These are phyloP conservation scores for Phytopythium cucurbitacearum DNA, from an alignment of 352 stramenopile species.

Conservation along the genomic window DNA sequence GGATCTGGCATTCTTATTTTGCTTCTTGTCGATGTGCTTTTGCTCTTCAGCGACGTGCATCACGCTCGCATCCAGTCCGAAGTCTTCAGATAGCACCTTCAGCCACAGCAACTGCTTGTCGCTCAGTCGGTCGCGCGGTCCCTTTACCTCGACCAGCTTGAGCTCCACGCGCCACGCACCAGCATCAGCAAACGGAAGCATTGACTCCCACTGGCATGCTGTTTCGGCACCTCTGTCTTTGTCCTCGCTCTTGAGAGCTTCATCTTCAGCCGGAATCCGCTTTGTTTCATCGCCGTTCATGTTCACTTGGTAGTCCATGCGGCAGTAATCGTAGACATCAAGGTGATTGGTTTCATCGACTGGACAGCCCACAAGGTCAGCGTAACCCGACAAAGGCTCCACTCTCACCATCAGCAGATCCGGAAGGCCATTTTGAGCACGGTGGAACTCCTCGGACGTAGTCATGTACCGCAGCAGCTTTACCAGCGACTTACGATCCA, in stretches of 20 bases:
- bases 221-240: conserved; percentile 10
- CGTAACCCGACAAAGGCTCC: conserved; percentile 1
- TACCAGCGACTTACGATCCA: conserved; percentile 33
- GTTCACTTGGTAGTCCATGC: conserved; percentile 51
- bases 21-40: conserved; percentile 31
- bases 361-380: conserved; percentile 1
- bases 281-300: conserved; percentile 25
- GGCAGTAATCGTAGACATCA: conserved; percentile 46
- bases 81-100: conserved; percentile 46
- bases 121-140: conserved; percentile 74
- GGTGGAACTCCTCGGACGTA: conserved; percentile 62
- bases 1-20: conserved; percentile 9
- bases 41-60: conserved; percentile 75
- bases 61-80: conserved; percentile 54
- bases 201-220: conserved; percentile 3
- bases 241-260: conserved; percentile 1
- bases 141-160: conserved; percentile 87
- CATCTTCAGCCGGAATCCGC: neutral
- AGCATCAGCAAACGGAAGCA: conserved; percentile 13
- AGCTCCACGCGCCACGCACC: conserved; percentile 18
- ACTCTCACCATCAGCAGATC: conserved; percentile 58
- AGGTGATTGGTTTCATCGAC: conserved; percentile 16
- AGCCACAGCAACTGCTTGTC: conserved; percentile 84
- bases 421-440: conserved; percentile 66
- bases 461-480: conserved; percentile 60